Base-by-base conservation (phyloP, 495 filamentous ascomycete genomes). In the Opeltia flavorubescens region DNA sequence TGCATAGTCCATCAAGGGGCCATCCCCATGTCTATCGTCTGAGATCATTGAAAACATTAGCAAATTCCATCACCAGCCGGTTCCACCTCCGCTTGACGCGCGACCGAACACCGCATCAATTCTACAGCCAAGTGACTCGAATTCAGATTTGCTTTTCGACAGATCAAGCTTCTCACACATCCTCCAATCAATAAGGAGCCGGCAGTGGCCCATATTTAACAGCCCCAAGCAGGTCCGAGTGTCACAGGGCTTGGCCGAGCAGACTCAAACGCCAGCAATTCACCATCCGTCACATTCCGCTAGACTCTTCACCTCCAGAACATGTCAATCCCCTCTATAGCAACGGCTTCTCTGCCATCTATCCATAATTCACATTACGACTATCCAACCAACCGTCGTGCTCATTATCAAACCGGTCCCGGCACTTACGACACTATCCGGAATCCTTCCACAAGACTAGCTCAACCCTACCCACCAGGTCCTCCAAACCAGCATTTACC, bases 281-380 rank as follows among this genome's bases (percentile, higher is more conserved):
- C 24, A 41, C 11, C 24, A 6, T 27, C 24, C 12, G 26, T 13
- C 12, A 26, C 23, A 48, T 25, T 48, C 7, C 46, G 36, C 39
- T 12, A n/a, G 21, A 25, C 15, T 21, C 4, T 23, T 18, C 13
- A 48, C 17, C 46, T n/a, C 2, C 21, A 36, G 24, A 48, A 40
- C 30, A 38, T 93, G 86, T 89, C 86, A 67, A 87, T 84, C 15
- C 85, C 85, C 38, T 88, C 84, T 40, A 86, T 81, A 40, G 83
- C 81, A 39, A 85, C 81, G 50, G 80, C 83, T 52, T 85, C 83
- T 53, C 72, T 83, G 13, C 44, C 44, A 59, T 74, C 77, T 52
- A 76, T 76, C 53, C 81, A 82, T 54, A 81, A 82, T 56, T 78
- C 78, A 52, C 74, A 74, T 56, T 83, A 81, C 64, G 69, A 72